Base-by-base conservation (phyloP, 768 basidiomycete genomes). In the Artomyces pyxidatus region DNA sequence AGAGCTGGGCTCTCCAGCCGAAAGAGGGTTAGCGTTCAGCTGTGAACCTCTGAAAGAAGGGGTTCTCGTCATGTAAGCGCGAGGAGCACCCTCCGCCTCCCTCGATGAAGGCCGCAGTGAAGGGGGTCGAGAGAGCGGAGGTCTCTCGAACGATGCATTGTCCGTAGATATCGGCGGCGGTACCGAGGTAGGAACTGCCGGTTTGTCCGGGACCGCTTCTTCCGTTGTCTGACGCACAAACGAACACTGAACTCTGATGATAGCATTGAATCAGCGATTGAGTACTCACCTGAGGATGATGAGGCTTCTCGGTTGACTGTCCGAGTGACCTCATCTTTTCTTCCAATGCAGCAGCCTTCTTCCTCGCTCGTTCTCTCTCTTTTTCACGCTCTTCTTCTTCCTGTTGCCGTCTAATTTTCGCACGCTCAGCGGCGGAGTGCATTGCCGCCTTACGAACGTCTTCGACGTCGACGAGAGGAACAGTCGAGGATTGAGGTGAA, bases 381-480 rank as follows among this genome's bases (percentile, higher is more conserved):
- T 78, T 83, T 60, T 88, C 82, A 14, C 90, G 75, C 56, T 87
- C 83, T 52, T 81, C 84, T 61, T 94, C 92, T 57, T 93, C 91
- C 44, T 85, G 76, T 58, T 88, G 83, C 41, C 88, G 71, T 47
- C 91, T 72, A 53, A 84, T 76, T 59, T 80, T 83, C 6, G 91
- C 91, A 35, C 89, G 77, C 53, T 88, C 89, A 2, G 91, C 91
- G 6, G 87, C 87, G 47, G 65, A 76, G 51, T 90, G 89, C 91
- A 93, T 92, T 16, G 82, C 68, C 40, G 81, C 79, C 62, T 86
- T 85, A 49, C 77, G 74, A n/a, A 70, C 76, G 45, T 79, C 79
- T 44, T 89, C 85, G 26, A 86, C 25, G 48, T 64, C 64, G 21
- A 59, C 50, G 1, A 57, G 37, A n/a, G 61, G 50, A 16, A 53